Conservation (phyloP, 2,329 filamentous ascomycete genomes). For the Fusarium stilboides region DNA sequence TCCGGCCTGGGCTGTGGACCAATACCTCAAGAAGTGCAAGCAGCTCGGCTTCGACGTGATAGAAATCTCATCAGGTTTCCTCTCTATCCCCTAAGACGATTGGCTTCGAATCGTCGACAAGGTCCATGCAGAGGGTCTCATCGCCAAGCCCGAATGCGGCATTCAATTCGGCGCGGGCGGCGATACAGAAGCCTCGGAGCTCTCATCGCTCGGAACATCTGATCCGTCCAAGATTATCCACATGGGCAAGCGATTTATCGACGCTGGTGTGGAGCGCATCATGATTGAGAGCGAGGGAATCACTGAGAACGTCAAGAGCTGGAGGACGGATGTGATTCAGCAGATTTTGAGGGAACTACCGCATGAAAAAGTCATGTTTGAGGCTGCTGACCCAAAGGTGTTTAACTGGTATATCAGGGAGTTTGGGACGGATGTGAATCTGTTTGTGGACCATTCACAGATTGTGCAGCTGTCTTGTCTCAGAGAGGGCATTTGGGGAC, state of each 20-base stretch:
- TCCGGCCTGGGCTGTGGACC: conserved; percentile 61
- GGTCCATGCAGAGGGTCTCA: conserved; percentile 63
- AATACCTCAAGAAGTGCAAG: conserved; percentile 67
- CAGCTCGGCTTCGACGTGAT: conserved; percentile 68
- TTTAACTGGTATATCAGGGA: conserved; percentile 71
- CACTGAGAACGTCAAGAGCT: conserved; percentile 68
- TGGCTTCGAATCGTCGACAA: conserved; percentile 66
- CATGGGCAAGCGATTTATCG: conserved; percentile 64
- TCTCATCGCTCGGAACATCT: conserved; percentile 49
- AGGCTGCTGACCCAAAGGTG: conserved; percentile 68
- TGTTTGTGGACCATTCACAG: conserved; percentile 72
- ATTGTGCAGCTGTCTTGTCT: conserved; percentile 69
- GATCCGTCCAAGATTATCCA: conserved; percentile 51
- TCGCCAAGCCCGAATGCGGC: conserved; percentile 68
- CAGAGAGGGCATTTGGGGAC: conserved; percentile 69
- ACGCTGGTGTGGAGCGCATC: conserved; percentile 67
- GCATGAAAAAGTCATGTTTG: conserved; percentile 69
- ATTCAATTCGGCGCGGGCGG: conserved; percentile 72
- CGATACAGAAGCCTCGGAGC: conserved; percentile 63
- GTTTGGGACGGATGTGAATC: conserved; percentile 70
- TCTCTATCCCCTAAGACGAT: conserved; percentile 68
- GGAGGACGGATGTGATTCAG: conserved; percentile 70
- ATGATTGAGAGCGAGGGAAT: conserved; percentile 75
- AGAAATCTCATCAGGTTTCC: conserved; percentile 67
- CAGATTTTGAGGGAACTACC: conserved; percentile 66